A percentile compares a stretch with the other conserved stretches of the same genome.
Conservation (phyloP, 2,329 filamentous ascomycete genomes). For the Gremmenia infestans region DNA sequence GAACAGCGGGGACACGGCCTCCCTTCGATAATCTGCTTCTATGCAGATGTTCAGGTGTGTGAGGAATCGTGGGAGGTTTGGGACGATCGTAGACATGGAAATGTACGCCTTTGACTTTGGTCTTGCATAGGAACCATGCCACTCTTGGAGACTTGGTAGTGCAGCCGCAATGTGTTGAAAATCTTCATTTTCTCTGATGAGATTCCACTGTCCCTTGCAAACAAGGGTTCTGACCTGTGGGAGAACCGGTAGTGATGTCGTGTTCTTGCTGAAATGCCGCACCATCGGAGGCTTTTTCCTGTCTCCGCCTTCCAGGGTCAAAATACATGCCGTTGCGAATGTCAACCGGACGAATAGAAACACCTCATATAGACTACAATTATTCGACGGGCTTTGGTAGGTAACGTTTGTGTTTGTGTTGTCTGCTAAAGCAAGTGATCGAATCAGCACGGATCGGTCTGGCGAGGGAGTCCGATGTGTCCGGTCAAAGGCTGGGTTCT, state of each 20-base stretch:
- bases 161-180: constrained; percentile 58
- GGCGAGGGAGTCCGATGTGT: constrained; percentile 25
- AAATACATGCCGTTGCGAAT: constrained; percentile 54
- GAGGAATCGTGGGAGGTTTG: constrained; percentile 51
- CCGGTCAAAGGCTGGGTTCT: constrained; percentile 24
- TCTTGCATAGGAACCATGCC: constrained; percentile 55
- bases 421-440: constrained; percentile 33
- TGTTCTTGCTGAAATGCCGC: constrained; percentile 40
- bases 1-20: constrained; percentile 54
- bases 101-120: constrained; percentile 70
- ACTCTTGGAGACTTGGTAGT: constrained; percentile 57
- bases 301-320: constrained; percentile 73
- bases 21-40: constrained; percentile 66
- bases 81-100: constrained; percentile 61
- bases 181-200: constrained; percentile 59
- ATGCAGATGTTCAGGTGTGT: constrained; percentile 63
- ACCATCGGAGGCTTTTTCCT: constrained; percentile 70
- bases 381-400: constrained; percentile 57
- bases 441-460: constrained; percentile 22
- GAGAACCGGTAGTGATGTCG: constrained; percentile 25
- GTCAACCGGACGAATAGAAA: constrained; percentile 57
- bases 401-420: constrained; percentile 45
- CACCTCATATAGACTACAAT: constrained; percentile 65
- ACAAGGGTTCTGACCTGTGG: constrained; percentile 60
- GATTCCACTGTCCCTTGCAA: constrained; percentile 73